These are phyloP conservation scores for Nakazawaea holstii DNA, from an alignment of 805 yeast genomes.

Conservation along the genomic window DNA sequence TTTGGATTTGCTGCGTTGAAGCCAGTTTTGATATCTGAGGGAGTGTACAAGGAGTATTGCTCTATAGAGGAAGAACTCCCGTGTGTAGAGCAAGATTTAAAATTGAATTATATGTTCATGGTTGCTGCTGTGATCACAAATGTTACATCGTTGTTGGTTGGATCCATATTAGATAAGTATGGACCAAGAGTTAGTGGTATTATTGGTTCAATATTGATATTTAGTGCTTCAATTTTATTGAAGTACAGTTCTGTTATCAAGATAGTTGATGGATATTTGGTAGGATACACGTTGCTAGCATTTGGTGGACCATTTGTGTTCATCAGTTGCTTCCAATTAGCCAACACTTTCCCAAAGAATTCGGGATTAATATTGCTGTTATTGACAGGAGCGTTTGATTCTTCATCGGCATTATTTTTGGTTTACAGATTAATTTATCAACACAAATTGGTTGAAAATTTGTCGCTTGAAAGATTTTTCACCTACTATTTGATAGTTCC, in stretches of 20 bases:
- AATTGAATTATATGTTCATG: slow-evolving; percentile 78
- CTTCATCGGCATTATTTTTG: slow-evolving; percentile 85
- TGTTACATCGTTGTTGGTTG: slow-evolving; percentile 77
- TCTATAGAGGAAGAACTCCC: slow-evolving; percentile 14
- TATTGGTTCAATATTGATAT: slow-evolving; percentile 59
- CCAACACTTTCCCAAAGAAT: slow-evolving; percentile 77
- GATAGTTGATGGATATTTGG: slow-evolving; percentile 56
- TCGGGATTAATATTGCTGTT: slow-evolving; percentile 80
- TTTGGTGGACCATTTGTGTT: slow-evolving; percentile 93
- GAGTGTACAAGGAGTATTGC: slow-evolving; percentile 55
- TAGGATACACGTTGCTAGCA: slow-evolving; percentile 74
- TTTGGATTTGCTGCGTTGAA: slow-evolving; percentile 96
- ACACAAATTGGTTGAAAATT: slow-evolving; percentile 25
- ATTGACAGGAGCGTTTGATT: slow-evolving; percentile 90
- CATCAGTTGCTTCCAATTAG: slow-evolving; percentile 84
- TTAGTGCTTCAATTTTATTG: slow-evolving; percentile 42
- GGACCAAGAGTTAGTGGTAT: slow-evolving; percentile 83
- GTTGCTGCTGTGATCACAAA: slow-evolving; percentile 85
- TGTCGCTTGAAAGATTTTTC: slow-evolving; percentile 59
- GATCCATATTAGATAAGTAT: slow-evolving; percentile 65
- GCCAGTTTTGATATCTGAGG: slow-evolving; percentile 72
- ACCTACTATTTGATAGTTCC: slow-evolving; percentile 68
- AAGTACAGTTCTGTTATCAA: slow-evolving; percentile 18
- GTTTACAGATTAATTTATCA: slow-evolving; percentile 65
- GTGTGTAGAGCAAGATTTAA: slow-evolving; percentile 78